A percentile compares a stretch with the other conserved stretches of the same genome.
These are phyloP conservation scores for Fraxinus angustifolia DNA, from an alignment of 305 asterid species.

Conservation along the genomic window DNA sequence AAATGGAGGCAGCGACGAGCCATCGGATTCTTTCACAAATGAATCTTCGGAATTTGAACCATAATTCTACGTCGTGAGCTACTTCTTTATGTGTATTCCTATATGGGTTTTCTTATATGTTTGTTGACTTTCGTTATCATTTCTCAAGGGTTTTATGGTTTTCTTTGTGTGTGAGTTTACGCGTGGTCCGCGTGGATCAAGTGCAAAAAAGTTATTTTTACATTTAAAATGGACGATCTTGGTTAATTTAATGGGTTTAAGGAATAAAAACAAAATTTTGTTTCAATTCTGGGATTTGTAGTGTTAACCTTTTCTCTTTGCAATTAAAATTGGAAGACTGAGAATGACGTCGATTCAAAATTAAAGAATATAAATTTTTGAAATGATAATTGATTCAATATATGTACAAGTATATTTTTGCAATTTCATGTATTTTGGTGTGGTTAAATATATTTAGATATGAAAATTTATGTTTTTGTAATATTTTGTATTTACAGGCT, in stretches of 20 bases:
- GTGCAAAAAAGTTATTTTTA: background rate
- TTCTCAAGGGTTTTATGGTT: background rate
- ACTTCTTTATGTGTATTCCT: background rate
- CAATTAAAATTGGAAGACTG: background rate
- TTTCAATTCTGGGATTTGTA: background rate
- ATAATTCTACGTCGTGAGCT: conserved; percentile 26
- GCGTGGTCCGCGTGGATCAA: background rate
- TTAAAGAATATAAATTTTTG: background rate
- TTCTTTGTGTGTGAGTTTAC: background rate
- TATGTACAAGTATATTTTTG: background rate
- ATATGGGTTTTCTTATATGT: background rate
- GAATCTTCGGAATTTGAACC: conserved; percentile 9
- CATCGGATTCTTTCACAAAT: conserved; percentile 25
- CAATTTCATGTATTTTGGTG: background rate
- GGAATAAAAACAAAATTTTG: background rate
- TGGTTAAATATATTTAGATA: background rate
- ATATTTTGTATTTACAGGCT: conserved; percentile 19
- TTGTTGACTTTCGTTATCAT: background rate
- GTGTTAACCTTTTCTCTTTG: background rate
- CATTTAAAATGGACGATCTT: background rate
- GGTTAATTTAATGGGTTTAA: background rate
- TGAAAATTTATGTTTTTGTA: background rate
- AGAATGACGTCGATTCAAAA: background rate
- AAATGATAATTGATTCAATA: background rate
- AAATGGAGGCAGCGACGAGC: conserved; percentile 46